These are phyloP conservation scores for Lactuca saligna DNA, from an alignment of 129 eudicot species.

Conservation along the genomic window DNA sequence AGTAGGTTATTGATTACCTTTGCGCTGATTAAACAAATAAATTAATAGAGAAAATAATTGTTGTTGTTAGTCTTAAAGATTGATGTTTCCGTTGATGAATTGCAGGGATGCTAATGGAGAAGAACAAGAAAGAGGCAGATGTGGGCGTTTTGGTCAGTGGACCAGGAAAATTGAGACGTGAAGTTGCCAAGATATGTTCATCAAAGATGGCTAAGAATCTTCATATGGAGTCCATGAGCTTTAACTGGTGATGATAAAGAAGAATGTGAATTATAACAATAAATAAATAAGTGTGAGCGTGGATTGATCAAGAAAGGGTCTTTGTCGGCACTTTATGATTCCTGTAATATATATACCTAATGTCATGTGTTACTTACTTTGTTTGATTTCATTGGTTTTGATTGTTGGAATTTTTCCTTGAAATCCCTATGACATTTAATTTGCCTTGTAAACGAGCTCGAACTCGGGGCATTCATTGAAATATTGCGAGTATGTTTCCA, in stretches of 20 bases:
- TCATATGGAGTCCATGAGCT: conserved; percentile 63
- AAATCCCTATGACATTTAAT: too few species aligned
- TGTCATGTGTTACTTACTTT: too few species aligned
- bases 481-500: too few species aligned
- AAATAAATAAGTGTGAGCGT: neutral
- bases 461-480: too few species aligned
- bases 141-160: conserved; percentile 60
- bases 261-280: neutral
- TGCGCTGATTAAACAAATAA: neutral
- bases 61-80: neutral
- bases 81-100: neutral
- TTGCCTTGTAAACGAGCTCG: too few species aligned
- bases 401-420: too few species aligned
- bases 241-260: conserved; percentile 47
- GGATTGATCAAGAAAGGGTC: neutral
- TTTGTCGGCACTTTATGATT: neutral
- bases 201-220: conserved; percentile 40
- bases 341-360: too few species aligned
- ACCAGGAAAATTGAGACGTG: conserved; percentile 58
- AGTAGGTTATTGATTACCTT: conserved; percentile 35
- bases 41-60: neutral
- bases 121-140: conserved; percentile 35
- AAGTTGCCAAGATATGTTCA: conserved; percentile 63
- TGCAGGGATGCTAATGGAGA: conserved; percentile 47
- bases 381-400: too few species aligned